Evolutionary conservation across 768 basidiomycete genomes (phyloP), one percentile per base, ranked within the genome.

Genomic region (Sarcomyxa edulis): DNA sequence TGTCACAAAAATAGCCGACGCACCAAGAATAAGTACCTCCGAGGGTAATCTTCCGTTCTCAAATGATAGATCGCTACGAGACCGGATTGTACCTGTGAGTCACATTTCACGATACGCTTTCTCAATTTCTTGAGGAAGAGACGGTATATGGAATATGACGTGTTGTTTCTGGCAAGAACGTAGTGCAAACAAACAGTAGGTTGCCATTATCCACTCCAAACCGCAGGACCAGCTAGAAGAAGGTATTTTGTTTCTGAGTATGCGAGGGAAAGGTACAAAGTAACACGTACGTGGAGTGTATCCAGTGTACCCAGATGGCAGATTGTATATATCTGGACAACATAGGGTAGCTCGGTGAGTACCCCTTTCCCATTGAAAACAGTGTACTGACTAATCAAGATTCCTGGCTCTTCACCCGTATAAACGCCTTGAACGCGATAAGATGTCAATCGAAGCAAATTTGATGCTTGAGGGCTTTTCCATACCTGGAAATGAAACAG

Each of bases 401-500:
- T 61, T 4, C 57, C 61, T 11, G 60, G 60, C 35, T 63, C 60
- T 15, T 46, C 51, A 4, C 54, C 53, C 8, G 56, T 54, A 37
- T 62, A 62, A 28, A 54, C 61, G n/a, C n/a, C n/a, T n/a, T n/a
- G n/a, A n/a, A n/a, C n/a, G n/a, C n/a, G n/a, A 32, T 52, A 22
- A 24, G 14, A 21, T 5, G 25, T 21, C 14, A 12, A 9, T 23
- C 11, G 30, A 21, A 26, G n/a, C 18, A 29, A 24, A 31, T 27
- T 16, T 20, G 9, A n/a, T 14, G 27, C 32, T 11, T 20, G n/a
- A n/a, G n/a, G n/a, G n/a, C n/a, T n/a, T n/a, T n/a, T n/a, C n/a
- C n/a, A n/a, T n/a, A 61, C 60, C 61, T 40, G 62, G 62, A 51
- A 64, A 61, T 9, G 59, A 58, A 2, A 61, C 60, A 4, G 49